phyloP scores from a whole-genome alignment of 2,329 filamentous ascomycete species.

The Pseudovirgaria hyperparasitica region DNA sequence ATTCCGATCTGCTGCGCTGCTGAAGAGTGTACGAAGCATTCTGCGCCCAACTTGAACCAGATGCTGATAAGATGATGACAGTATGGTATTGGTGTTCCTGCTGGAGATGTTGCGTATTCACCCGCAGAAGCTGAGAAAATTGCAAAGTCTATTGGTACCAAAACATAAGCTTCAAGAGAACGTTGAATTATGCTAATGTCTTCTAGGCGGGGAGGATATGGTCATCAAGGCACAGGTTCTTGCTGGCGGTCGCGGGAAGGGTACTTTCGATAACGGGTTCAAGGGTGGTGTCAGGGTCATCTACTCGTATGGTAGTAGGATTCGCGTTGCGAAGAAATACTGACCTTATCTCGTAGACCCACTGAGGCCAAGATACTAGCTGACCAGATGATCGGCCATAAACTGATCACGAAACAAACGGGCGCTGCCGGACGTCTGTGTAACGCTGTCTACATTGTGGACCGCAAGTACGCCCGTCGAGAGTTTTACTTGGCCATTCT shows the following conservation, averaged over 20 bases:
- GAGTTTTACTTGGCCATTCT: conserved; percentile 99
- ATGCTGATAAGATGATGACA: conserved; percentile 30
- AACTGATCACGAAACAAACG: conserved; percentile 99
- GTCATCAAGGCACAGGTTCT: conserved; percentile 99
- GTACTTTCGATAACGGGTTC: conserved; percentile 92
- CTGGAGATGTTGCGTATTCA: conserved; percentile 72
- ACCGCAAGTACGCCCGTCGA: conserved; percentile 97
- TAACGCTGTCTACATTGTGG: conserved; percentile 96
- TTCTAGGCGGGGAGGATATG: conserved; percentile 69
- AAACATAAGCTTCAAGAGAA: conserved; percentile 1
- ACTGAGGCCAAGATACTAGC: conserved; percentile 95
- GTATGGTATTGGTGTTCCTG: conserved; percentile 91
- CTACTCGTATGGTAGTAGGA: conserved; percentile 57
- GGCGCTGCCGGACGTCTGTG: conserved; percentile 86
- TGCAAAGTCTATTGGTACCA: conserved; percentile 72
- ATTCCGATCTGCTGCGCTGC: conserved; percentile 87
- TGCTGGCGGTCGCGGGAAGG: conserved; percentile 94
- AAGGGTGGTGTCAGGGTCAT: conserved; percentile 98
- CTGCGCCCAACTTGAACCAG: conserved; percentile 5
- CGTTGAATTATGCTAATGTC: conserved; percentile 13
- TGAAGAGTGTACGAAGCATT: conserved; percentile 45
- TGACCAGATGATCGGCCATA: conserved; percentile 98
- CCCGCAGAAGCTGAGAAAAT: conserved; percentile 82
- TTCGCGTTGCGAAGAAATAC: conserved; percentile 6
- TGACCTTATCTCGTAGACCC: conserved; percentile 36